phyloP scores from a whole-genome alignment of 192 early-diverging fungal species.

The Backusella morwellensis region DNA sequence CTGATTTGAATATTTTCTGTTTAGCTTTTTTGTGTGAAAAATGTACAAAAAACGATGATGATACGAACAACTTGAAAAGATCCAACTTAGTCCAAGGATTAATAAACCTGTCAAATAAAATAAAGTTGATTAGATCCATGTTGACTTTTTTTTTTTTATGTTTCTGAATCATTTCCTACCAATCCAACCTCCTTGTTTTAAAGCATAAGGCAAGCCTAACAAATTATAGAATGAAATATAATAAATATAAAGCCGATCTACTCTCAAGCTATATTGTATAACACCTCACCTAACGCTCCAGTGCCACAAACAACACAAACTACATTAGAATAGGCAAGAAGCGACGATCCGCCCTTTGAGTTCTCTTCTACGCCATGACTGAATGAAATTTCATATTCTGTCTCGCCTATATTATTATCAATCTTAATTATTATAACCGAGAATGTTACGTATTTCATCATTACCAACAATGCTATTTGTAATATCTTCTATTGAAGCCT shows the following conservation, averaged over 20 bases:
- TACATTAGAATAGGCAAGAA: slow-evolving; percentile 54
- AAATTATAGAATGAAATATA: neutral
- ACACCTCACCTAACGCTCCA: slow-evolving; percentile 51
- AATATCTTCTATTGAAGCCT: neutral
- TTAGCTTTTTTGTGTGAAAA: neutral
- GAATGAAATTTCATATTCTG: slow-evolving; percentile 13
- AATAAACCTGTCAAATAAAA: slow-evolving; percentile 11
- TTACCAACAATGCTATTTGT: slow-evolving; percentile 4
- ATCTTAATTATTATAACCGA: neutral
- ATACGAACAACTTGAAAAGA: slow-evolving; percentile 17
- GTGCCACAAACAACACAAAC: slow-evolving; percentile 79
- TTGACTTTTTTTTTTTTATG: neutral
- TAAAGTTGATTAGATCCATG: neutral
- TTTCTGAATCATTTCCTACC: slow-evolving; percentile 10
- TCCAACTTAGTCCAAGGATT: slow-evolving; percentile 17
- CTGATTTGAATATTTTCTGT: neutral
- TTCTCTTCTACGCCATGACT: slow-evolving; percentile 22
- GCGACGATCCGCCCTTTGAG: slow-evolving; percentile 38
- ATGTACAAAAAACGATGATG: neutral
- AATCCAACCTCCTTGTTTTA: slow-evolving; percentile 33
- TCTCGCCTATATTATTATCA: neutral
- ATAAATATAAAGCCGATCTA: too few species aligned
- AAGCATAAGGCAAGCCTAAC: slow-evolving; percentile 59
- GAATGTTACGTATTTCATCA: neutral
- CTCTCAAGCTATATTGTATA: too few species aligned